Evolutionary conservation across 495 filamentous ascomycete species (phyloP).

Genomic region (Copromyces sp.): DNA sequence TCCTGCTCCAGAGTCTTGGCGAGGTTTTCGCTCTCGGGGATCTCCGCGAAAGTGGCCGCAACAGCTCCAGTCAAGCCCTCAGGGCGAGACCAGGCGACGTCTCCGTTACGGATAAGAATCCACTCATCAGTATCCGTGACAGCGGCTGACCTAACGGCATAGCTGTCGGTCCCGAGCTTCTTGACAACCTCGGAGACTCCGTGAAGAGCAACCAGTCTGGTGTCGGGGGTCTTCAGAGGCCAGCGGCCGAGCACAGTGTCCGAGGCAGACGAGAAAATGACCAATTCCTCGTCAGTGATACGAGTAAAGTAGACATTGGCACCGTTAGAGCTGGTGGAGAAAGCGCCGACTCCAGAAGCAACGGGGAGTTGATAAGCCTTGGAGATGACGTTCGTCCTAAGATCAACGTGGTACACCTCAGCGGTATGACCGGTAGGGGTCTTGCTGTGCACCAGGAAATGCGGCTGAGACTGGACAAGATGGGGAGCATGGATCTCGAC

Average conservation of each 20-base stretch:
- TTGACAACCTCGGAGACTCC: constrained; percentile 76
- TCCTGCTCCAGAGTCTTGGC: constrained; percentile 76
- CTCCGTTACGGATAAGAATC: constrained; percentile 74
- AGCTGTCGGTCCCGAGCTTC: constrained; percentile 42
- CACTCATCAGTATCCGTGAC: constrained; percentile 64
- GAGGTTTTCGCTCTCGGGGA: constrained; percentile 58
- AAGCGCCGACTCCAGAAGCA: constrained; percentile 55
- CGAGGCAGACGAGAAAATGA: constrained; percentile 64
- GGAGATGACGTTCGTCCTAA: constrained; percentile 50
- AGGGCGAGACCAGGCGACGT: constrained; percentile 64
- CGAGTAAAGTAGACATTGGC: constrained; percentile 84
- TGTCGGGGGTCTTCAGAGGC: constrained; percentile 37
- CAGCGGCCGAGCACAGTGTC: constrained; percentile 67
- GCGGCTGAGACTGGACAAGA: constrained; percentile 54
- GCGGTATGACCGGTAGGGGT: constrained; percentile 63
- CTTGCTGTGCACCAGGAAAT: constrained; percentile 79
- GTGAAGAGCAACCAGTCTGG: constrained; percentile 42
- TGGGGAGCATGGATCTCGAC: constrained; percentile 67
- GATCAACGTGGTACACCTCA: constrained; percentile 75
- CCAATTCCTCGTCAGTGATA: constrained; percentile 58
- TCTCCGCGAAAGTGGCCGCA: constrained; percentile 70
- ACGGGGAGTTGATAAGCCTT: constrained; percentile 70
- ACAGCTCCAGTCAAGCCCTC: constrained; percentile 70
- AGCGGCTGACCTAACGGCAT: constrained; percentile 68
- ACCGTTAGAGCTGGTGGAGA: constrained; percentile 66